These are phyloP conservation scores for Geranomyces variabilis DNA, from an alignment of 192 early-diverging fungal species.

Conservation along the genomic window DNA sequence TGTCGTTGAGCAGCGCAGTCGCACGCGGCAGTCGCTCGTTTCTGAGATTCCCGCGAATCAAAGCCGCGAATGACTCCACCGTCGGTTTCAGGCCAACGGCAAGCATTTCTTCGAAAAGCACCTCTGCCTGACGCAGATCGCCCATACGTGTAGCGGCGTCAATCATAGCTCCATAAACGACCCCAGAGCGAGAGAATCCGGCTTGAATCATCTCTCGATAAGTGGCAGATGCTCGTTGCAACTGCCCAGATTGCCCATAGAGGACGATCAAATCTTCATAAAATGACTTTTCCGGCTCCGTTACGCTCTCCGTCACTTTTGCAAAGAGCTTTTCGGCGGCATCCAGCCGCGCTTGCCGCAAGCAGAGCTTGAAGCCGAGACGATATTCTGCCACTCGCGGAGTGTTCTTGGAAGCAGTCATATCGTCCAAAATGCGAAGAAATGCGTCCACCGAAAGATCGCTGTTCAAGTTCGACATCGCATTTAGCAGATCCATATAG, in stretches of 20 bases:
- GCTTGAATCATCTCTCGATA: slow-evolving; percentile 9
- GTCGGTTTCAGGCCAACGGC: slow-evolving; percentile 14
- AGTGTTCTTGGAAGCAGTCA: neutral
- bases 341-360: neutral
- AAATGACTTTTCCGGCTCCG: neutral
- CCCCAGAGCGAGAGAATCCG: neutral
- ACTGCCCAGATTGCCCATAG: slow-evolving; percentile 2
- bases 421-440: neutral
- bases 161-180: slow-evolving; percentile 19
- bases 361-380: neutral
- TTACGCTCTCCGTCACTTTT: neutral
- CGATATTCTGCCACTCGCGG: slow-evolving; percentile 1
- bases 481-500: slow-evolving; percentile 2
- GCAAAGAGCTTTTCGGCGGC: slow-evolving; percentile 2
- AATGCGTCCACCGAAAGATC: neutral
- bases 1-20: neutral
- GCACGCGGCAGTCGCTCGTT: neutral
- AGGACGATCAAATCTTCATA: slow-evolving; percentile 11
- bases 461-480: neutral
- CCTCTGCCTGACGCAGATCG: neutral
- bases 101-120: slow-evolving; percentile 11
- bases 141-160: slow-evolving; percentile 8
- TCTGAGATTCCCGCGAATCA: slow-evolving; percentile 2
- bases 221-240: neutral
- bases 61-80: slow-evolving; percentile 2